phyloP scores from a whole-genome alignment of 495 filamentous ascomycete genomes.

The Eremomyces bilateralis region DNA sequence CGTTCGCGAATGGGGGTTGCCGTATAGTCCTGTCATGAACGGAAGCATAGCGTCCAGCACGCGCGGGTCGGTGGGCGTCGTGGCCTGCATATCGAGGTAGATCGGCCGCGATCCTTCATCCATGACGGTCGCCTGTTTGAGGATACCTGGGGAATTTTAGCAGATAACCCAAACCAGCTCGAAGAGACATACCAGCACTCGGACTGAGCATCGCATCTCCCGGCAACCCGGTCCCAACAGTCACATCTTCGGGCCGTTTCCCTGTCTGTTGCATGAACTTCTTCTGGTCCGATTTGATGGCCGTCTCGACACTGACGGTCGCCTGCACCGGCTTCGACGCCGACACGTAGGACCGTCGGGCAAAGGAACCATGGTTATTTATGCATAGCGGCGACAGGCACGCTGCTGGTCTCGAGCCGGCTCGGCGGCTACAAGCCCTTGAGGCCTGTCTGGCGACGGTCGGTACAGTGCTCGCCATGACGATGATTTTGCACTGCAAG shows the following conservation, averaged over 20 bases:
- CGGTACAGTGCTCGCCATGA: slow-evolving; percentile 53
- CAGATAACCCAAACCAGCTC: too few relatives aligned
- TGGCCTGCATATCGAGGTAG: slow-evolving; percentile 97
- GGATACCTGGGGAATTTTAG: too few relatives aligned
- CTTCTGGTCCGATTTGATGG: slow-evolving; percentile 66
- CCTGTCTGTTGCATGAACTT: slow-evolving; percentile 55
- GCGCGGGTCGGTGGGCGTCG: slow-evolving; percentile 84
- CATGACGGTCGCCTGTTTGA: slow-evolving; percentile 84
- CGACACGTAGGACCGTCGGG: slow-evolving; percentile 55
- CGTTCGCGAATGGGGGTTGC: slow-evolving; percentile 92
- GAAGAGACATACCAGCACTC: slow-evolving; percentile 54
- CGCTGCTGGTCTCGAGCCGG: slow-evolving; percentile 28
- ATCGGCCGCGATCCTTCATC: slow-evolving; percentile 87
- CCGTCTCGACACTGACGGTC: slow-evolving; percentile 60
- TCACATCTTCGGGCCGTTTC: slow-evolving; percentile 27
- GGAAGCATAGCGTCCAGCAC: slow-evolving; percentile 95
- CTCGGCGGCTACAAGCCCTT: too few relatives aligned
- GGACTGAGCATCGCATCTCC: slow-evolving; percentile 58
- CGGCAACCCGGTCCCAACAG: slow-evolving; percentile 33
- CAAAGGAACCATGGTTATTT: too few relatives aligned
- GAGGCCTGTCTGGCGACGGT: slow-evolving; percentile 56
- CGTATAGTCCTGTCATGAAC: slow-evolving; percentile 79
- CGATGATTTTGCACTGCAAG: slow-evolving; percentile 11
- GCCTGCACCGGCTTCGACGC: slow-evolving; percentile 59
- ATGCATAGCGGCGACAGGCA: too few relatives aligned